A percentile compares a stretch with the other conserved stretches of the same genome.
Conservation (phyloP, 2,329 filamentous ascomycete species). For the Colletotrichum echinochloae region DNA sequence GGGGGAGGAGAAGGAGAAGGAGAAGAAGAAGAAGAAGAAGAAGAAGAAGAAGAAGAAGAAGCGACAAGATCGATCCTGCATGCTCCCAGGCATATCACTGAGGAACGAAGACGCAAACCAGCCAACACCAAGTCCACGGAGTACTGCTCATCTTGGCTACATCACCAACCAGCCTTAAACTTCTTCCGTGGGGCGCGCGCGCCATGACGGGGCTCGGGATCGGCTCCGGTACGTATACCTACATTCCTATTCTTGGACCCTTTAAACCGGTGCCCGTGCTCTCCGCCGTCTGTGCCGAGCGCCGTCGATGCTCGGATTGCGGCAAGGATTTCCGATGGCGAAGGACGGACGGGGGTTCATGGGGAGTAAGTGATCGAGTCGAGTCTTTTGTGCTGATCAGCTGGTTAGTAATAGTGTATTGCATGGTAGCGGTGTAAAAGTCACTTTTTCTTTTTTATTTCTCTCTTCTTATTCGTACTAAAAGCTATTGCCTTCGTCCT, state of each 20-base stretch:
- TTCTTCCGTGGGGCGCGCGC: constrained; percentile 18
- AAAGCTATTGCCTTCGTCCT: not conserved
- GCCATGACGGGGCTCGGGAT: not conserved
- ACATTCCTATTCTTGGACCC: constrained; percentile 4
- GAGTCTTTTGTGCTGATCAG: not conserved
- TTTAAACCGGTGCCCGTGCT: constrained; percentile 7
- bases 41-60: no score
- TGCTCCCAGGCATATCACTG: not conserved
- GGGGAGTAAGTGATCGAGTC: not conserved
- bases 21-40: not conserved
- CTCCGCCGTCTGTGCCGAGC: not conserved
- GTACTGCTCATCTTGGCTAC: not conserved
- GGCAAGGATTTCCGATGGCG: not conserved
- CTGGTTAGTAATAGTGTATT: not conserved
- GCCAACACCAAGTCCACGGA: not conserved
- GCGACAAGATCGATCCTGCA: not conserved
- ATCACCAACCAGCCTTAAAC: constrained; percentile 13
- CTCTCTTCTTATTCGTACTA: no score
- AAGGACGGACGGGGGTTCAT: not conserved
- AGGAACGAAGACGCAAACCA: not conserved
- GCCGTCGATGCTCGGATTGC: not conserved
- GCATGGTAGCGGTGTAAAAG: not conserved
- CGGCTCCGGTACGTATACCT: not conserved
- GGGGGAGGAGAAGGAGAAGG: not conserved
- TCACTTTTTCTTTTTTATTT: no score